Conservation (phyloP, 1,284 basidiomycete species). For the Amylostereum chailletii region DNA sequence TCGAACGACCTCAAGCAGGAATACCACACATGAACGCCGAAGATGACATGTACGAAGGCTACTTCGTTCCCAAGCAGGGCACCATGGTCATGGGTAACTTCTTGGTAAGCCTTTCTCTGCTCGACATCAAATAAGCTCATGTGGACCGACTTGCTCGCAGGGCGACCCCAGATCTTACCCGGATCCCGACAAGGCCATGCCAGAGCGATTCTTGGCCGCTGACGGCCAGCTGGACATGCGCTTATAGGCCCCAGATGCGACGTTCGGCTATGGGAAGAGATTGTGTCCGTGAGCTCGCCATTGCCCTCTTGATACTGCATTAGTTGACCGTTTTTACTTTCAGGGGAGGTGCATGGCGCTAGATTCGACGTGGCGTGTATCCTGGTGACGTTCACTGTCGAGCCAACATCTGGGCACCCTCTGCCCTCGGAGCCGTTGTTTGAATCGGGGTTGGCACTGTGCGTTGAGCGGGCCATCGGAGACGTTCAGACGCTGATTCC, state of each 20-base stretch:
- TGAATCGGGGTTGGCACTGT: too few relatives aligned
- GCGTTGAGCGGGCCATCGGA: too few relatives aligned
- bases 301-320: too few relatives aligned
- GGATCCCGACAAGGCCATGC: constrained; percentile 10
- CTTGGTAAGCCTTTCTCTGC: background rate
- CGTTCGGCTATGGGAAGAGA: constrained; percentile 14
- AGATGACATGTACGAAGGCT: background rate
- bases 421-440: too few relatives aligned
- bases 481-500: too few relatives aligned
- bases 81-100: constrained; percentile 4
- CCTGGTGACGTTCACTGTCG: constrained; percentile 20
- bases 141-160: constrained; percentile 7
- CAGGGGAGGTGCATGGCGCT: constrained; percentile 20
- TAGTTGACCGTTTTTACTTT: too few relatives aligned
- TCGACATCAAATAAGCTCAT: background rate
- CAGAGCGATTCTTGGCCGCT: constrained; percentile 13
- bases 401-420: constrained; percentile 5
- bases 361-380: constrained; percentile 20
- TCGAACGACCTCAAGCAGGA: constrained; percentile 15
- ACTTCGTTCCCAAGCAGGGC: background rate
- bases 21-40: constrained; percentile 9
- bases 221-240: background rate
- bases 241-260: constrained; percentile 3
- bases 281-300: constrained; percentile 14
- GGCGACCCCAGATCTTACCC: constrained; percentile 9